A percentile compares a stretch with the other conserved stretches of the same genome.
These are phyloP conservation scores for Naumovozyma baii DNA, from an alignment of 805 yeast species.

Conservation along the genomic window DNA sequence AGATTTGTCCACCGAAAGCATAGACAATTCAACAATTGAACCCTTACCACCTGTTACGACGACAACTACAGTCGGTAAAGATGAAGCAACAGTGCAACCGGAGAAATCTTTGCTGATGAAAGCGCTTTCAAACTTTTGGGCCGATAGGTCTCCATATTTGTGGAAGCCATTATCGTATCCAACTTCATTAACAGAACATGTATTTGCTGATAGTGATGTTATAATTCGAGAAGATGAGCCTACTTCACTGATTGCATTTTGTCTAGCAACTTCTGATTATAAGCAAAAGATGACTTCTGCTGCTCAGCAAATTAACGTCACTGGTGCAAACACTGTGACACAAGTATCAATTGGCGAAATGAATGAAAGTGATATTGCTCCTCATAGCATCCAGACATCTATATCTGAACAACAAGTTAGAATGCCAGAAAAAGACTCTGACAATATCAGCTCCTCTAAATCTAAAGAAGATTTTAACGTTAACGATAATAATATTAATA, in stretches of 20 bases:
- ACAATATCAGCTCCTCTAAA: too few species aligned
- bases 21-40: slow-evolving; percentile 6
- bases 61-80: slow-evolving; percentile 15
- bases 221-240: slow-evolving; percentile 96
- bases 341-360: not conserved
- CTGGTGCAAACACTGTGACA: not conserved
- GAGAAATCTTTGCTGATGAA: slow-evolving; percentile 75
- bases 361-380: not conserved
- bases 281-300: slow-evolving; percentile 44
- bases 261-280: slow-evolving; percentile 79
- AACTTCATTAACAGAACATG: slow-evolving; percentile 66
- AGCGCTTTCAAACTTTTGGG: slow-evolving; percentile 88
- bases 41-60: slow-evolving; percentile 17
- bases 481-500: not conserved
- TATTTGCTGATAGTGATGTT: slow-evolving; percentile 88
- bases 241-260: slow-evolving; percentile 85
- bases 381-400: not conserved
- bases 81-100: slow-evolving; percentile 32
- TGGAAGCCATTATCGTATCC: slow-evolving; percentile 93
- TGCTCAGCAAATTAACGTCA: slow-evolving; percentile 3
- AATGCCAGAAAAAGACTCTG: not conserved
- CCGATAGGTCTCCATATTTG: slow-evolving; percentile 87
- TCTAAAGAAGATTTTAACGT: not conserved
- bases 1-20: not conserved
- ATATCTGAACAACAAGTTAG: not conserved